Percentiles rank a stretch among this genome's conserved stretches.
Evolutionary conservation across 2,329 filamentous ascomycete species (phyloP).

Genomic region (Aspergillus neoniger): DNA sequence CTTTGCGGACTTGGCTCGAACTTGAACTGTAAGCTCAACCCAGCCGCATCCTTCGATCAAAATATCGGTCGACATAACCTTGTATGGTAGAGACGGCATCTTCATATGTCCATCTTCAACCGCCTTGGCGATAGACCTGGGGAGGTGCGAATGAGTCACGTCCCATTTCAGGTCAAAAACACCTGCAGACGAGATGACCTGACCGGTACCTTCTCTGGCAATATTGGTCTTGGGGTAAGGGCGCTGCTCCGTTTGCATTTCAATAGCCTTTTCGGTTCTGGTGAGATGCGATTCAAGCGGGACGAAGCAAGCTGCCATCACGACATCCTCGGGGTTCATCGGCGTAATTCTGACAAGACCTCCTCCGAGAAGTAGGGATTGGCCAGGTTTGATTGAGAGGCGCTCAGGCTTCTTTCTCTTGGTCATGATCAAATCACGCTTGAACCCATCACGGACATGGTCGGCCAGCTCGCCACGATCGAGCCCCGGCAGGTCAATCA

Average conservation of each 20-base stretch:
- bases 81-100: conserved; percentile 65
- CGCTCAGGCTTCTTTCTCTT: conserved; percentile 73
- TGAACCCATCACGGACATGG: conserved; percentile 68
- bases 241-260: conserved; percentile 66
- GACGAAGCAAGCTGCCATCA: conserved; percentile 85
- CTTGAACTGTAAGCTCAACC: conserved; percentile 83
- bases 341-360: conserved; percentile 88
- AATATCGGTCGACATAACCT: conserved; percentile 77
- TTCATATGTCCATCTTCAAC: conserved; percentile 62
- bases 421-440: conserved; percentile 74
- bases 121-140: conserved; percentile 69
- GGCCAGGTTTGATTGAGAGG: conserved; percentile 68
- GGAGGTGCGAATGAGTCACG: conserved; percentile 76
- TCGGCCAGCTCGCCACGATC: conserved; percentile 71
- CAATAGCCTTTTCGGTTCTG: conserved; percentile 74
- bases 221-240: conserved; percentile 66
- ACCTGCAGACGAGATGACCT: conserved; percentile 69
- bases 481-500: conserved; percentile 89
- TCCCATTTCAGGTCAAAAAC: conserved; percentile 75
- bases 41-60: conserved; percentile 91
- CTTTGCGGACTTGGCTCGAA: conserved; percentile 42
- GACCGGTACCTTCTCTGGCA: conserved; percentile 58
- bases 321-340: conserved; percentile 60
- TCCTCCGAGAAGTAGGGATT: conserved; percentile 81
- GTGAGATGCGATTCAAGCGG: conserved; percentile 76